Evolutionary conservation across 192 early-diverging fungal species (phyloP).

Genomic region (Oehlia diaphana): DNA sequence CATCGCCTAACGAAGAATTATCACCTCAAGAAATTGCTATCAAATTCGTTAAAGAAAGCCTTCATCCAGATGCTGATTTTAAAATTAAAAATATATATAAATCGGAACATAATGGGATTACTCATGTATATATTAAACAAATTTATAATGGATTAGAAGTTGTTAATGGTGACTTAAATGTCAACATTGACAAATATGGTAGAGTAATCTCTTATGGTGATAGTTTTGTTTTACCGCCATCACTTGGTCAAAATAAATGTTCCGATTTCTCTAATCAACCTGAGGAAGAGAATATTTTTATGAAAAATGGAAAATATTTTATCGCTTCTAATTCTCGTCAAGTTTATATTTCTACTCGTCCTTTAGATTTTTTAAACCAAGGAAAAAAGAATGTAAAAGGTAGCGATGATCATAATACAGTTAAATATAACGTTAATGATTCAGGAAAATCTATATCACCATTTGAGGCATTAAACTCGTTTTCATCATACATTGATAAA

Average conservation of each 20-base stretch:
- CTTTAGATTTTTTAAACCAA: background rate
- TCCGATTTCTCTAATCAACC: background rate
- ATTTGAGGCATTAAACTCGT: slow-evolving; percentile 63
- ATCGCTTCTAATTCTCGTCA: background rate
- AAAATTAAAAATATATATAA: slow-evolving; percentile 68
- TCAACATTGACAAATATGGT: slow-evolving; percentile 72
- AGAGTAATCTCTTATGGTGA: slow-evolving; percentile 72
- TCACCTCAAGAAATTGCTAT: slow-evolving; percentile 44
- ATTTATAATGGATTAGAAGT: slow-evolving; percentile 67
- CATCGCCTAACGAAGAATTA: slow-evolving; percentile 6
- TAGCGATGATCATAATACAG: background rate
- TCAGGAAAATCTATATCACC: slow-evolving; percentile 33
- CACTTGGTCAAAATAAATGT: background rate
- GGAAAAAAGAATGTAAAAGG: background rate
- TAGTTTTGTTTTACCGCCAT: slow-evolving; percentile 51
- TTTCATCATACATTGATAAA: slow-evolving; percentile 59
- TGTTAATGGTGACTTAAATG: slow-evolving; percentile 80
- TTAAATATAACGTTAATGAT: background rate
- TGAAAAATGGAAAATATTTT: background rate
- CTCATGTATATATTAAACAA: slow-evolving; percentile 87
- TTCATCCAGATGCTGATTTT: slow-evolving; percentile 46
- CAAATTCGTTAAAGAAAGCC: slow-evolving; percentile 43
- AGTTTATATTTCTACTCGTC: background rate
- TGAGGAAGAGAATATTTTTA: background rate
- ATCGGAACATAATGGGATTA: slow-evolving; percentile 69